A percentile compares a stretch with the other conserved stretches of the same genome.
phyloP scores from a whole-genome alignment of 768 basidiomycete genomes.

The Psilocybe tampanensis region DNA sequence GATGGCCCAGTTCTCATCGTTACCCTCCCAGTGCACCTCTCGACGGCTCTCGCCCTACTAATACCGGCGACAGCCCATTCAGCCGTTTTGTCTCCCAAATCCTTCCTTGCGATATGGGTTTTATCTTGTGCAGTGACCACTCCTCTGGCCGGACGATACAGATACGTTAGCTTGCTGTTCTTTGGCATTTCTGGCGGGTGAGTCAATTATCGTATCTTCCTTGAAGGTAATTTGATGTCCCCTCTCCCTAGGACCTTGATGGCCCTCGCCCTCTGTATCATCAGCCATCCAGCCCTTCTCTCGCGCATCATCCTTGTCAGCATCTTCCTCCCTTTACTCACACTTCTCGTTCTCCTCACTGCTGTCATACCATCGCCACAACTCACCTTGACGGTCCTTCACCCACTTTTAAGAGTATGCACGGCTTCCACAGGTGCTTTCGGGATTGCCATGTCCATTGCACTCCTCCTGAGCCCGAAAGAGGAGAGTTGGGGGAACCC shows the following conservation, averaged over 20 bases:
- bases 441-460: conserved; percentile 53
- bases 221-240: neutral
- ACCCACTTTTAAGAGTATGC: conserved; percentile 50
- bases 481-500: conserved; percentile 55
- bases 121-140: conserved; percentile 50
- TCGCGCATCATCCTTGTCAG: conserved; percentile 46
- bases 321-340: conserved; percentile 34
- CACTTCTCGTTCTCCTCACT: conserved; percentile 38
- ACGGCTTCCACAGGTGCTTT: conserved; percentile 59
- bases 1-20: conserved; percentile 8
- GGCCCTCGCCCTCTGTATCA: conserved; percentile 53
- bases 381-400: conserved; percentile 41
- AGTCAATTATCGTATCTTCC: conserved; percentile 15
- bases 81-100: conserved; percentile 42
- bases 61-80: conserved; percentile 53
- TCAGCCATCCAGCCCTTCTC: conserved; percentile 54
- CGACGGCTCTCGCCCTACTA: conserved; percentile 62
- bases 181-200: conserved; percentile 59
- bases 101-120: conserved; percentile 65
- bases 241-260: conserved; percentile 37
- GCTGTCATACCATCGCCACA: conserved; percentile 43
- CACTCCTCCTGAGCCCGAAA: conserved; percentile 49
- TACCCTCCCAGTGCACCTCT: conserved; percentile 44
- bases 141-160: conserved; percentile 56
- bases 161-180: conserved; percentile 49